Percentiles rank a stretch among this genome's conserved stretches.
Conservation (phyloP, 768 basidiomycete species). For the Scleroderma citrinum region DNA sequence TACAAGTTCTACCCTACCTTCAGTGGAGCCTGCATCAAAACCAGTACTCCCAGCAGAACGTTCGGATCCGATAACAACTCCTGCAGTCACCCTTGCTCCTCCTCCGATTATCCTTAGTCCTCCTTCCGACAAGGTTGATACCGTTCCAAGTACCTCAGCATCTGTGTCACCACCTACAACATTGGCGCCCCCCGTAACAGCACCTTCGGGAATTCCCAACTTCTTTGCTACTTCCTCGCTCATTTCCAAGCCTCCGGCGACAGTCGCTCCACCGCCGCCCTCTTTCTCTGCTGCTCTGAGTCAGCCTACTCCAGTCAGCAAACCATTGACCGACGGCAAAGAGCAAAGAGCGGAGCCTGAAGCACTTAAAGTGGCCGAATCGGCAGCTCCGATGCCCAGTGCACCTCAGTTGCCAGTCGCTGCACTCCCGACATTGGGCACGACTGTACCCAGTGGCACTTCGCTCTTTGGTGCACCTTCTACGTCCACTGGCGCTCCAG, state of each 20-base stretch:
- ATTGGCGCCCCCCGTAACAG: slow-evolving; percentile 4
- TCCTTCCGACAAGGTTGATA: slow-evolving; percentile 19
- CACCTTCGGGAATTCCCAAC: slow-evolving; percentile 42
- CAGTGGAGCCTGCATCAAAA: not conserved
- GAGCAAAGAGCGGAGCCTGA: not conserved
- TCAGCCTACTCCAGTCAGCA: slow-evolving; percentile 8
- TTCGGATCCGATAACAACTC: not conserved
- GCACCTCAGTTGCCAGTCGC: slow-evolving; percentile 6
- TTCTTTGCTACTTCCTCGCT: slow-evolving; percentile 56
- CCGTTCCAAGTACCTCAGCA: slow-evolving; percentile 9
- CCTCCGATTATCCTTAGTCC: slow-evolving; percentile 21
- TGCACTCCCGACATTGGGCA: not conserved
- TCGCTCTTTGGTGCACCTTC: slow-evolving; percentile 6
- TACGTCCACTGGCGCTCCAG: not conserved
- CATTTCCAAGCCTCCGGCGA: slow-evolving; percentile 34
- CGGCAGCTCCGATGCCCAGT: slow-evolving; percentile 9
- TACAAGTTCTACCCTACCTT: slow-evolving; percentile 10
- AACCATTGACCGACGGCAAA: slow-evolving; percentile 1
- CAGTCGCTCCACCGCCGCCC: slow-evolving; percentile 7
- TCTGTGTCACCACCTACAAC: slow-evolving; percentile 4
- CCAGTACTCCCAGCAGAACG: slow-evolving; percentile 5
- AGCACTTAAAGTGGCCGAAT: slow-evolving; percentile 6
- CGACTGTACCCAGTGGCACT: not conserved
- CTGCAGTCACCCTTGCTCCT: slow-evolving; percentile 8
- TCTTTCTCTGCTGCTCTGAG: slow-evolving; percentile 22